Conservation (phyloP, 768 basidiomycete genomes). For the Hypsizygus marmoreus region DNA sequence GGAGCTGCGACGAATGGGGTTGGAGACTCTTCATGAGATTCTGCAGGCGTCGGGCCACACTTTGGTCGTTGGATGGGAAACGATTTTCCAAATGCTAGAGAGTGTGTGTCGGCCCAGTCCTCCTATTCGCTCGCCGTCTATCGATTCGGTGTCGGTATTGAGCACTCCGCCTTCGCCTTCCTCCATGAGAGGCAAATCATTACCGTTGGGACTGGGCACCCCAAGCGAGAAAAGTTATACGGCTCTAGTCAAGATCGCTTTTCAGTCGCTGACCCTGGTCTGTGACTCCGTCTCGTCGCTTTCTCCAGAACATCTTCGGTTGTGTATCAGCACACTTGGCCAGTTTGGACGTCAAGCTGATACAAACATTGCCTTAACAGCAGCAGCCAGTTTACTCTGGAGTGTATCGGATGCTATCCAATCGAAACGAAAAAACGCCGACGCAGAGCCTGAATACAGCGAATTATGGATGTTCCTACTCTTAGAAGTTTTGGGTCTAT, state of each 20-base stretch:
- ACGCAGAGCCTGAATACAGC: constrained; percentile 73
- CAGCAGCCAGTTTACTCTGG: constrained; percentile 92
- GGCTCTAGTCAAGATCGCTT: constrained; percentile 85
- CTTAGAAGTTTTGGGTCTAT: constrained; percentile 79
- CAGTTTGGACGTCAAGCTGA: constrained; percentile 92
- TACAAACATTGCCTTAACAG: constrained; percentile 94
- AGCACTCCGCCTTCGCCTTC: constrained; percentile 41
- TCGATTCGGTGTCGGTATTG: constrained; percentile 42
- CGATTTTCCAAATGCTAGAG: constrained; percentile 88
- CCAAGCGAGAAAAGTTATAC: constrained; percentile 70
- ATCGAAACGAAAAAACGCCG: constrained; percentile 66
- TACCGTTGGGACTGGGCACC: constrained; percentile 54
- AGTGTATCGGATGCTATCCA: constrained; percentile 95
- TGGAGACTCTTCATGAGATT: constrained; percentile 89
- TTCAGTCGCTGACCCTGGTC: constrained; percentile 90
- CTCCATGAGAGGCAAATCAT: constrained; percentile 36
- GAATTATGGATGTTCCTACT: constrained; percentile 94
- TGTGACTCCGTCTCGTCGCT: constrained; percentile 90
- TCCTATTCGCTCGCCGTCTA: constrained; percentile 32
- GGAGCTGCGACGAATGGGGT: constrained; percentile 84
- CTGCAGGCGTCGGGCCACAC: constrained; percentile 91
- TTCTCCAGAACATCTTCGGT: constrained; percentile 75
- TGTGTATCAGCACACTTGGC: constrained; percentile 89
- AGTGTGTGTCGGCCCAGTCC: constrained; percentile 75
- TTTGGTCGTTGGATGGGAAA: constrained; percentile 90